Evolutionary conservation across 1,139 yeast genomes (phyloP).

Genomic region (Debaryomyces robertsiae): DNA sequence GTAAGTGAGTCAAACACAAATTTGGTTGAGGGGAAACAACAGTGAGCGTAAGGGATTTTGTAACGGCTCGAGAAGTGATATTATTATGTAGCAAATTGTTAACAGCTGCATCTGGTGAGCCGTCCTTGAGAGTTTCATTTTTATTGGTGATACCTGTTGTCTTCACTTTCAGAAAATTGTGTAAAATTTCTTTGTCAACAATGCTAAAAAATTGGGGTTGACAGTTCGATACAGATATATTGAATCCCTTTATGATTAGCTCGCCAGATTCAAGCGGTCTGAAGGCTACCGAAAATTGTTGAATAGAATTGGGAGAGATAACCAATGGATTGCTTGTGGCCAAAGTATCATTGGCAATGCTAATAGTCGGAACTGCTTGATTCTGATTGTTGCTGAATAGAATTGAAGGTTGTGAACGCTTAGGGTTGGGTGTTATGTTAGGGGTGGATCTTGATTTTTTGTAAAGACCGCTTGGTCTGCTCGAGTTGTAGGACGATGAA

Average conservation of each 20-base stretch:
- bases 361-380: neutral
- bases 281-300: constrained; percentile 38
- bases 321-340: constrained; percentile 14
- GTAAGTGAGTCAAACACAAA: constrained; percentile 53
- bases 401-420: constrained; percentile 7
- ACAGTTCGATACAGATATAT: constrained; percentile 33
- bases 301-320: constrained; percentile 33
- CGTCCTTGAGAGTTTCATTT: neutral
- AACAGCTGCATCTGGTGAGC: constrained; percentile 21
- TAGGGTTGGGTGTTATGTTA: constrained; percentile 3
- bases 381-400: constrained; percentile 6
- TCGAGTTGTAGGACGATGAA: neutral
- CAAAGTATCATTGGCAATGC: constrained; percentile 1
- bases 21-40: constrained; percentile 72
- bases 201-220: constrained; percentile 34
- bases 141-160: constrained; percentile 12
- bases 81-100: constrained; percentile 25
- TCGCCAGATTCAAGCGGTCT: constrained; percentile 37
- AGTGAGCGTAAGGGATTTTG: constrained; percentile 26
- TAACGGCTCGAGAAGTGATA: constrained; percentile 22
- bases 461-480: neutral
- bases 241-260: constrained; percentile 34
- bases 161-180: constrained; percentile 21
- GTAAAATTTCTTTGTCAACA: constrained; percentile 27
- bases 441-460: constrained; percentile 1